phyloP scores from a whole-genome alignment of 768 basidiomycete genomes.

The Mycena polygramma region DNA sequence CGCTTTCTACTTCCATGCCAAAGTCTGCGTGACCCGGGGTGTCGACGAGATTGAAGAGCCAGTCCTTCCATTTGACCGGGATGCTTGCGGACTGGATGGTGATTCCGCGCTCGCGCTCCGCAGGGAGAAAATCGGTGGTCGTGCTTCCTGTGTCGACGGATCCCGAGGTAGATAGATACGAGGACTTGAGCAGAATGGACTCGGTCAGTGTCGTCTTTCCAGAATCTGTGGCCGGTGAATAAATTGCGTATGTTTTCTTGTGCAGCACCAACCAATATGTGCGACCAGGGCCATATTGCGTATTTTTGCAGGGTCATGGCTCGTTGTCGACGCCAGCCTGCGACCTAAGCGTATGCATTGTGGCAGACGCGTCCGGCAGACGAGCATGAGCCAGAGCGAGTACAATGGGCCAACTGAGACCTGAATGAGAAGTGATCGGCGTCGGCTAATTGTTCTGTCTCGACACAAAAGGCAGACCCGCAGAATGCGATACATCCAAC shows the following conservation, averaged over 20 bases:
- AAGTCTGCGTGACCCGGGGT: constrained; percentile 96
- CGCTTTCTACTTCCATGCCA: constrained; percentile 97
- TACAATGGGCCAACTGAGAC: background rate
- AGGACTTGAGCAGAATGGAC: constrained; percentile 83
- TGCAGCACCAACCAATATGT: constrained; percentile 75
- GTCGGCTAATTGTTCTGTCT: background rate
- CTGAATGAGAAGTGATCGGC: constrained; percentile 6
- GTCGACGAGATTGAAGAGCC: constrained; percentile 90
- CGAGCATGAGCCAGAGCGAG: constrained; percentile 5
- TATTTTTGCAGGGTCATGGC: constrained; percentile 58
- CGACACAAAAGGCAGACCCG: background rate
- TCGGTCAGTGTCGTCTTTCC: constrained; percentile 93
- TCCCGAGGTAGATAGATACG: constrained; percentile 79
- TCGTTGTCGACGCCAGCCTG: constrained; percentile 43
- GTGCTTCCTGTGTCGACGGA: constrained; percentile 93
- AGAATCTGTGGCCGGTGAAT: constrained; percentile 68
- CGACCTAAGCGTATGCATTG: constrained; percentile 20
- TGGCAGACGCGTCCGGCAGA: constrained; percentile 25
- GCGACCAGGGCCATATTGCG: constrained; percentile 92
- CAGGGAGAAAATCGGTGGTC: constrained; percentile 90
- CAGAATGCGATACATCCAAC: background rate
- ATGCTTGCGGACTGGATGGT: constrained; percentile 95
- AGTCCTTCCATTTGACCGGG: constrained; percentile 86
- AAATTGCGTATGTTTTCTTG: constrained; percentile 11
- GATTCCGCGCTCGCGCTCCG: constrained; percentile 91